These are phyloP conservation scores for Coemansia sp. DNA, from an alignment of 192 early-diverging fungal genomes.

Conservation along the genomic window DNA sequence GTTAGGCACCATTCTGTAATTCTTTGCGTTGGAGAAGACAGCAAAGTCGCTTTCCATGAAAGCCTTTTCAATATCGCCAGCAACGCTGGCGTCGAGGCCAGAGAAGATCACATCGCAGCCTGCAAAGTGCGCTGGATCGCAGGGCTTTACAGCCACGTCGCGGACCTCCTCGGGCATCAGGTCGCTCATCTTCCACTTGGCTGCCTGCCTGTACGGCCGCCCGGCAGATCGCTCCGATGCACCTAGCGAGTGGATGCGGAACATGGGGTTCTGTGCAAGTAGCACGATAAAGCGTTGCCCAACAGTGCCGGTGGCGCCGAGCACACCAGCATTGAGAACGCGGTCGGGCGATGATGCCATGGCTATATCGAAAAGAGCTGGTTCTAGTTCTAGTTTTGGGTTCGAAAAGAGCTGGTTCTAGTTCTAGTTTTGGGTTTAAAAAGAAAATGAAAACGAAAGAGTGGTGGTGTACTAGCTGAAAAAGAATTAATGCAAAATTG, in stretches of 20 bases:
- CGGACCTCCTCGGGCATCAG: constrained; percentile 68
- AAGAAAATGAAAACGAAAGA: neutral
- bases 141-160: constrained; percentile 64
- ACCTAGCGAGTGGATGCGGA: constrained; percentile 86
- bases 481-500: too few species aligned
- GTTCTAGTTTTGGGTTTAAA: neutral
- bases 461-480: too few species aligned
- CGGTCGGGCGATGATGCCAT: constrained; percentile 34
- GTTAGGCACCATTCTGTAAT: constrained; percentile 86
- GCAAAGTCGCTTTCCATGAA: constrained; percentile 87
- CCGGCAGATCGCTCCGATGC: constrained; percentile 91
- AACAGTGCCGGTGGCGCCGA: constrained; percentile 97
- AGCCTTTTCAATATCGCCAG: constrained; percentile 91
- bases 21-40: constrained; percentile 97
- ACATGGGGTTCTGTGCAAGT: constrained; percentile 82
- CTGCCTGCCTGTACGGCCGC: constrained; percentile 76
- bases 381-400: neutral
- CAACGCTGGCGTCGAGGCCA: constrained; percentile 91
- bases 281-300: constrained; percentile 96
- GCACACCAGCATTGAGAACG: constrained; percentile 76
- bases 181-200: constrained; percentile 88
- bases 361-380: neutral
- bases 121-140: constrained; percentile 74
- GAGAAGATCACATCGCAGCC: constrained; percentile 94
- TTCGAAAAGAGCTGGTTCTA: neutral